These are phyloP conservation scores for Fusarium coffeatum DNA, from an alignment of 2,329 filamentous ascomycete species.

Conservation along the genomic window DNA sequence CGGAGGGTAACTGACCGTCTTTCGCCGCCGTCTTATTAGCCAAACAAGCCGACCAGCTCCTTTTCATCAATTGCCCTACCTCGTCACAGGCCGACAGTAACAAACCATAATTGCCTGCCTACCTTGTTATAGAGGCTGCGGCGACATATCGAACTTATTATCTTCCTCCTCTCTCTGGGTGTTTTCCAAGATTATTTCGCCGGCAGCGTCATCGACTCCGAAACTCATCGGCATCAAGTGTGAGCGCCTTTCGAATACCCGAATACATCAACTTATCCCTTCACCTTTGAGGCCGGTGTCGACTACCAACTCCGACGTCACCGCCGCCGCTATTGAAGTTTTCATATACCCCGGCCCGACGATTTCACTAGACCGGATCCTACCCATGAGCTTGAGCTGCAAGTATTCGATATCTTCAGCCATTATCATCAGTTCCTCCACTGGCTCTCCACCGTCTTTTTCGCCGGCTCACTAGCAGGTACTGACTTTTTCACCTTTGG, in stretches of 20 bases:
- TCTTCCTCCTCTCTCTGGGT: constrained; percentile 9
- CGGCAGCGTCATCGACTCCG: constrained; percentile 22
- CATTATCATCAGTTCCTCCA: constrained; percentile 39
- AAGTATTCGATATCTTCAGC: constrained; percentile 38
- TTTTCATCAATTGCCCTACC: constrained; percentile 30
- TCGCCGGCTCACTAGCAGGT: constrained; percentile 40
- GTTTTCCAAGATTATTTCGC: constrained; percentile 6
- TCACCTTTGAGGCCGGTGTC: constrained; percentile 9
- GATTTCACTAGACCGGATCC: constrained; percentile 30
- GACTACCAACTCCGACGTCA: constrained; percentile 23
- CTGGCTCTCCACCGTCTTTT: constrained; percentile 46
- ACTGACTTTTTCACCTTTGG: constrained; percentile 33
- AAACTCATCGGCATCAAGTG: constrained; percentile 27
- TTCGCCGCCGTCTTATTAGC: constrained; percentile 33
- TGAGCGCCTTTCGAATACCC: constrained; percentile 16
- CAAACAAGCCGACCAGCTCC: constrained; percentile 28
- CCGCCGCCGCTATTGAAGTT: constrained; percentile 30
- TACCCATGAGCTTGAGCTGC: constrained; percentile 26
- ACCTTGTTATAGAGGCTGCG: constrained; percentile 9
- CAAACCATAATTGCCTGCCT: constrained; percentile 1
- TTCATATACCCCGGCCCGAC: constrained; percentile 36
- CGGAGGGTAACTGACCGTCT: constrained; percentile 38
- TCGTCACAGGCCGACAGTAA: constrained; percentile 9
- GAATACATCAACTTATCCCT: constrained; percentile 15
- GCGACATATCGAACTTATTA: constrained; percentile 8